These are phyloP conservation scores for Microbotryomycetes sp. DNA, from an alignment of 1,284 basidiomycete genomes.

Conservation along the genomic window DNA sequence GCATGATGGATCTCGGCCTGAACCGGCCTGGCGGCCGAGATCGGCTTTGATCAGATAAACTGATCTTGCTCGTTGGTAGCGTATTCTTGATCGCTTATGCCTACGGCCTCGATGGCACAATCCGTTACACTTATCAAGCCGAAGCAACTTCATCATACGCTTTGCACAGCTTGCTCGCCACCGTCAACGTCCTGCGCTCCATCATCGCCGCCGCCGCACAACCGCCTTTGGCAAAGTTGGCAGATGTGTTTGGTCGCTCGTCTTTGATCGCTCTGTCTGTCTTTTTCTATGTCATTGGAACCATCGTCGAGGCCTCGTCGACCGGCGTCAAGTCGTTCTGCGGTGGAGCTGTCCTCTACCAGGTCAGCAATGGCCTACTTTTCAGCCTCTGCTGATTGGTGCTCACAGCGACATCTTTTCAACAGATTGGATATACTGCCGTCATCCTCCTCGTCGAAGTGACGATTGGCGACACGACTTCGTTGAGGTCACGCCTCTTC, in stretches of 20 bases:
- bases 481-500: slow-evolving; percentile 43
- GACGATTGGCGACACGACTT: slow-evolving; percentile 44
- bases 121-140: slow-evolving; percentile 36
- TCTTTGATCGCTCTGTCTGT: slow-evolving; percentile 40
- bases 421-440: slow-evolving; percentile 34
- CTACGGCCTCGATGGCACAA: slow-evolving; percentile 40
- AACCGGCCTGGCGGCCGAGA: not conserved
- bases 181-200: slow-evolving; percentile 39
- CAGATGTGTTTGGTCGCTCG: slow-evolving; percentile 43
- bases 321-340: slow-evolving; percentile 38
- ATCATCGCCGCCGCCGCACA: slow-evolving; percentile 30
- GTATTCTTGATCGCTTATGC: slow-evolving; percentile 37
- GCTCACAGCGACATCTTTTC: slow-evolving; percentile 5
- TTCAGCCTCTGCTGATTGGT: not conserved
- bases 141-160: slow-evolving; percentile 28
- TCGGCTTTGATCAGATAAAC: not conserved
- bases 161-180: slow-evolving; percentile 36
- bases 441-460: slow-evolving; percentile 43
- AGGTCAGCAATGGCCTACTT: slow-evolving; percentile 9
- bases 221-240: slow-evolving; percentile 39
- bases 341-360: slow-evolving; percentile 41
- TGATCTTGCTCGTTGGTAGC: not conserved
- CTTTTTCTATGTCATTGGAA: slow-evolving; percentile 41
- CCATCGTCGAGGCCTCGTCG: slow-evolving; percentile 41
- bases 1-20: not conserved